Conservation (phyloP, 192 early-diverging fungal species). For the Entomortierella parvispora region DNA sequence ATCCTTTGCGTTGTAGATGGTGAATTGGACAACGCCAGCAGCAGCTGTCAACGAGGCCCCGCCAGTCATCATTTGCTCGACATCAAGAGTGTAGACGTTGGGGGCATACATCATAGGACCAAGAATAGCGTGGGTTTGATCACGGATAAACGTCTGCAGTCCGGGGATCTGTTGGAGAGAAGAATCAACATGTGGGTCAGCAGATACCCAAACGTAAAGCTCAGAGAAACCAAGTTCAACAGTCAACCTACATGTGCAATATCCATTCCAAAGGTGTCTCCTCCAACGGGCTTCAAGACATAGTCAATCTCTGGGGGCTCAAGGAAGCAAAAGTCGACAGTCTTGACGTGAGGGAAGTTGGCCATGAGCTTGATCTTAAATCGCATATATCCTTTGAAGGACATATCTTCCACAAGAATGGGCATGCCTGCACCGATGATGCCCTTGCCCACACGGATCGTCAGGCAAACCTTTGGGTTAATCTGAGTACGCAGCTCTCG, state of each 20-base stretch:
- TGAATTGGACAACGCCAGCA: conserved; percentile 87
- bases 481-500: conserved; percentile 74
- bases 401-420: conserved; percentile 86
- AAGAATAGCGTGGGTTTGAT: conserved; percentile 76
- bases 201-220: not conserved
- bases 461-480: conserved; percentile 90
- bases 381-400: conserved; percentile 81
- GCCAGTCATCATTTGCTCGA: conserved; percentile 82
- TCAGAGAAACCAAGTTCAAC: not conserved
- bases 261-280: conserved; percentile 86
- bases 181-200: not conserved
- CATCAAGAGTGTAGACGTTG: conserved; percentile 80
- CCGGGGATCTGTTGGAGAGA: conserved; percentile 72
- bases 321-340: conserved; percentile 84
- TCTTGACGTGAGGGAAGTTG: conserved; percentile 88
- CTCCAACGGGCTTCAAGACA: conserved; percentile 88
- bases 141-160: conserved; percentile 77
- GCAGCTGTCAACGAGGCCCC: conserved; percentile 68
- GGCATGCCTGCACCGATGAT: conserved; percentile 86
- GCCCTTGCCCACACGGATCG: conserved; percentile 88
- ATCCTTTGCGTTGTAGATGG: conserved; percentile 80
- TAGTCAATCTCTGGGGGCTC: conserved; percentile 91
- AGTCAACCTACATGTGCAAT: conserved; percentile 74
- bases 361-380: conserved; percentile 87
- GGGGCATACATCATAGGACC: conserved; percentile 89